Conservation (phyloP, 1,284 basidiomycete species). For the Rhizoctonia solani region DNA sequence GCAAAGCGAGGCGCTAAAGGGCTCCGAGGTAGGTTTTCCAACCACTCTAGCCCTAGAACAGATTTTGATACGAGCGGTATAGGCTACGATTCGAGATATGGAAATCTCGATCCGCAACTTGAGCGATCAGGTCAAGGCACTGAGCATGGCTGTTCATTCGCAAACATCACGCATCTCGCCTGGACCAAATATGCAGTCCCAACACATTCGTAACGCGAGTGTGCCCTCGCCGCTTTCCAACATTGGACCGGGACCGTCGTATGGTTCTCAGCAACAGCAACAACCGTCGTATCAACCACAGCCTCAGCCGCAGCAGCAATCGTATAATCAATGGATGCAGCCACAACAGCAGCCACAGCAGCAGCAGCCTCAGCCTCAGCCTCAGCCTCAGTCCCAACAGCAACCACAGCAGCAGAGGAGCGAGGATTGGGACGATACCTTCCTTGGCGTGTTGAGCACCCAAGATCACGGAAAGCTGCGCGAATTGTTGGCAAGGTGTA, state of each 20-base stretch:
- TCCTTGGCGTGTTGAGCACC: constrained; percentile 68
- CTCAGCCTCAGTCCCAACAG: constrained; percentile 15
- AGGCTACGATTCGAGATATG: constrained; percentile 75
- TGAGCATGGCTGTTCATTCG: constrained; percentile 57
- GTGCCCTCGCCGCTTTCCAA: constrained; percentile 32
- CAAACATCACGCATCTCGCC: constrained; percentile 30
- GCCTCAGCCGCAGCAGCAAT: constrained; percentile 6
- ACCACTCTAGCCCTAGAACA: background rate
- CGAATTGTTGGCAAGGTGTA: constrained; percentile 69
- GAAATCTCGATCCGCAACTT: constrained; percentile 72
- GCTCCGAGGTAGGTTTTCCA: constrained; percentile 64
- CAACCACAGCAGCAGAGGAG: constrained; percentile 20
- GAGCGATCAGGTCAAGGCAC: constrained; percentile 77
- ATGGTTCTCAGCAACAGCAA: constrained; percentile 16
- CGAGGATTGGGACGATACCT: constrained; percentile 85
- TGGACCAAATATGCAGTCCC: constrained; percentile 20
- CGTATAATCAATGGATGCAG: constrained; percentile 36
- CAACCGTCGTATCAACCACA: constrained; percentile 21
- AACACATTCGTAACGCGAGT: constrained; percentile 33
- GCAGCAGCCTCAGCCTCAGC: constrained; percentile 7
- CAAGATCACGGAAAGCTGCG: constrained; percentile 73
- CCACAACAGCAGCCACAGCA: constrained; percentile 57
- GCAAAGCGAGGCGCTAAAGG: constrained; percentile 74
- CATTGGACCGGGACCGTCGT: constrained; percentile 1
- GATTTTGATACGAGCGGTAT: constrained; percentile 2